phyloP scores from a whole-genome alignment of 768 basidiomycete species.

The Auricularia heimuer region DNA sequence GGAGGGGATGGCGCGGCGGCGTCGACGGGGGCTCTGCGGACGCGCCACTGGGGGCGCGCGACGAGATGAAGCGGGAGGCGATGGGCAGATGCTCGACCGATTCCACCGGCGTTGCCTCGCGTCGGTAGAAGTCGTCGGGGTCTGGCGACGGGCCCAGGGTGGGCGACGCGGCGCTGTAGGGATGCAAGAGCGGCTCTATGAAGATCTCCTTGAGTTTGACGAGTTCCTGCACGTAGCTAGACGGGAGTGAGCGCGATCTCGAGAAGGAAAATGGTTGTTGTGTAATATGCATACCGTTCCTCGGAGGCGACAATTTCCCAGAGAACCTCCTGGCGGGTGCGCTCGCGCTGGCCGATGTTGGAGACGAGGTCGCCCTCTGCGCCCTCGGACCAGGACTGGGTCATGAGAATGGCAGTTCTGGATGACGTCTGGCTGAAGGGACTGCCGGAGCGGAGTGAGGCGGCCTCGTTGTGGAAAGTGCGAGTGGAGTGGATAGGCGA shows the following conservation, averaged over 20 bases:
- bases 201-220: constrained; percentile 90
- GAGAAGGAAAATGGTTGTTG: constrained; percentile 3
- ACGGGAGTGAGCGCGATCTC: constrained; percentile 5
- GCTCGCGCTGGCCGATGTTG: constrained; percentile 86
- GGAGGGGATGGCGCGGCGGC: constrained; percentile 20
- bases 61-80: constrained; percentile 85
- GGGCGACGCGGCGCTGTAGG: constrained; percentile 54
- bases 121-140: constrained; percentile 46
- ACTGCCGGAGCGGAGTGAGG: constrained; percentile 66
- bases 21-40: neutral
- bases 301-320: constrained; percentile 97
- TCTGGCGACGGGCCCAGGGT: constrained; percentile 16
- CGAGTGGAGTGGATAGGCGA: neutral
- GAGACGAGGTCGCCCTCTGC: constrained; percentile 91
- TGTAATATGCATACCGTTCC: constrained; percentile 54
- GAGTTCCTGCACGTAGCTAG: constrained; percentile 86
- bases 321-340: constrained; percentile 90
- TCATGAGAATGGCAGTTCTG: constrained; percentile 65
- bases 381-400: constrained; percentile 84
- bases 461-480: constrained; percentile 5
- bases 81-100: constrained; percentile 75
- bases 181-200: constrained; percentile 81
- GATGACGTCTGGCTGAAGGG: constrained; percentile 64
- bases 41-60: constrained; percentile 19
- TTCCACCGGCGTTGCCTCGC: constrained; percentile 50